These are phyloP conservation scores for Xylaria grammica DNA, from an alignment of 495 filamentous ascomycete species.

Conservation along the genomic window DNA sequence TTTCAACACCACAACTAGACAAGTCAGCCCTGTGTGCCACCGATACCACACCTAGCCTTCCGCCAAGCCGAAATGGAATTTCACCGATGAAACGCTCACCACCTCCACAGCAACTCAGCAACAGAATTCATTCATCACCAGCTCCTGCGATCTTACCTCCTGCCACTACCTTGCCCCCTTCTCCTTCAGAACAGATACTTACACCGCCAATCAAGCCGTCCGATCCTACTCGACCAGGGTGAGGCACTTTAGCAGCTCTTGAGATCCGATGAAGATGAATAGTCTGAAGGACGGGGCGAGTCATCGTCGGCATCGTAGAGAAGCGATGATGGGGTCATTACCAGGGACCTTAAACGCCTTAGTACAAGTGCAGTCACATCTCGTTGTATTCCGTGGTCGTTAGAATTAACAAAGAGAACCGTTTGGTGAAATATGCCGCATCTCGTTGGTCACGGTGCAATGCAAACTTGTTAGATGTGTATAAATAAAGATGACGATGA, in stretches of 20 bases:
- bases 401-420: background rate
- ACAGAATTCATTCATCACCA: slow-evolving; percentile 34
- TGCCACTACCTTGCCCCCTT: slow-evolving; percentile 56
- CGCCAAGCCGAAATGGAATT: slow-evolving; percentile 65
- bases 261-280: slow-evolving; percentile 17
- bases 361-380: background rate
- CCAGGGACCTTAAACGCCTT: background rate
- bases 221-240: slow-evolving; percentile 39
- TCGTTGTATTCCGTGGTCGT: background rate
- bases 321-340: background rate
- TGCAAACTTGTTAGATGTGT: background rate
- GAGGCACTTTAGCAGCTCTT: slow-evolving; percentile 18
- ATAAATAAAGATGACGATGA: background rate
- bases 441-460: background rate
- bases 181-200: slow-evolving; percentile 53
- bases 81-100: slow-evolving; percentile 78
- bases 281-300: background rate
- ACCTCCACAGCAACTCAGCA: slow-evolving; percentile 38
- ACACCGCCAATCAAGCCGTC: slow-evolving; percentile 55
- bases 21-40: slow-evolving; percentile 12
- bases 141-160: slow-evolving; percentile 55
- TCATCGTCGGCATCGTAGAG: background rate
- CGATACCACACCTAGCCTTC: slow-evolving; percentile 48
- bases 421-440: background rate
- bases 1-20: slow-evolving; percentile 38